Evolutionary conservation across 768 basidiomycete genomes (phyloP).

Genomic region (Psilocybe cubensis): DNA sequence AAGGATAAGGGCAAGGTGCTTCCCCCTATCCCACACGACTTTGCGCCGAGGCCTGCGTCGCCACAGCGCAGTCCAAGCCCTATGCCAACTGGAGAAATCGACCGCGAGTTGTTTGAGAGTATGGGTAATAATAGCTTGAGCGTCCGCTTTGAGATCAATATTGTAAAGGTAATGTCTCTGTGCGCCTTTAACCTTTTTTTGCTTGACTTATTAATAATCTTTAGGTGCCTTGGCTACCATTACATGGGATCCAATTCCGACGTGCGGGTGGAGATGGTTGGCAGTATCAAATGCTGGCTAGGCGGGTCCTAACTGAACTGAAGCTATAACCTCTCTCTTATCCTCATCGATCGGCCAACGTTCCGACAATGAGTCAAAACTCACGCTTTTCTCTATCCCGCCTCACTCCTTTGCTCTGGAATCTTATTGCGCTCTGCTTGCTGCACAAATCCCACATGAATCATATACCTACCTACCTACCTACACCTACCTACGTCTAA

Average conservation of each 20-base stretch:
- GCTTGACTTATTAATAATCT: slow-evolving; percentile 2
- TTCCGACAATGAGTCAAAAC: neutral
- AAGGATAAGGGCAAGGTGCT: slow-evolving; percentile 66
- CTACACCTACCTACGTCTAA: neutral
- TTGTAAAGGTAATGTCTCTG: slow-evolving; percentile 76
- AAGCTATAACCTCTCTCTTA: slow-evolving; percentile 50
- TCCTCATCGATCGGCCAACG: neutral
- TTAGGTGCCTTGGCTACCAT: slow-evolving; percentile 89
- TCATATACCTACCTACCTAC: slow-evolving; percentile 2
- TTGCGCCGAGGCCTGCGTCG: slow-evolving; percentile 37
- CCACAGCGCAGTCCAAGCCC: slow-evolving; percentile 51
- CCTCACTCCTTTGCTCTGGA: neutral
- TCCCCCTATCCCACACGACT: slow-evolving; percentile 84
- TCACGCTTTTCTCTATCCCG: neutral
- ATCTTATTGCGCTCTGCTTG: neutral
- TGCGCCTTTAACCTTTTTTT: neutral
- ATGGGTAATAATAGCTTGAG: slow-evolving; percentile 79
- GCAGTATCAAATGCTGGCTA: slow-evolving; percentile 97
- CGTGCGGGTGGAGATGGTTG: slow-evolving; percentile 89
- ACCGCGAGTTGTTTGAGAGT: slow-evolving; percentile 69
- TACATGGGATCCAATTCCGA: slow-evolving; percentile 96
- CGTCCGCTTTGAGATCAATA: slow-evolving; percentile 95
- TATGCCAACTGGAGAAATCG: slow-evolving; percentile 68
- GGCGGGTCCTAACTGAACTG: slow-evolving; percentile 85
- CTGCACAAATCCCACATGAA: neutral